These are phyloP conservation scores for Leishmania mexicana DNA, from an alignment of 208 protist species.

Conservation along the genomic window DNA sequence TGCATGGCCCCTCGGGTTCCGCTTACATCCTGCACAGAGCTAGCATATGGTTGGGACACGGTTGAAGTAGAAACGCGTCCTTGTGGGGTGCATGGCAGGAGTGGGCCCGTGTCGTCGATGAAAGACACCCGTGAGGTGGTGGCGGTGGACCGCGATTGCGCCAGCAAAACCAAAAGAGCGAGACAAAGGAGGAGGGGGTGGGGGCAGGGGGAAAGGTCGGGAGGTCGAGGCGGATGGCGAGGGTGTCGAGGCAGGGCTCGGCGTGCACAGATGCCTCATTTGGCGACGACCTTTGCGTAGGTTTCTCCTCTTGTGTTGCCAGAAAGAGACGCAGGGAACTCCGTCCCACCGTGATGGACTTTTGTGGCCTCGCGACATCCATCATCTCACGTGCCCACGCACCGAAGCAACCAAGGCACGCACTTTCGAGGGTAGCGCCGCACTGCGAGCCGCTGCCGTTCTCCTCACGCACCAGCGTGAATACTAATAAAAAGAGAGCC, in stretches of 20 bases:
- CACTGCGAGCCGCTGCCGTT: too few species aligned
- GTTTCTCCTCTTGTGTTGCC: not conserved
- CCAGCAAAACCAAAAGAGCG: not conserved
- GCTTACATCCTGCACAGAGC: not conserved
- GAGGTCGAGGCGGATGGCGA: not conserved
- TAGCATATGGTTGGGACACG: not conserved
- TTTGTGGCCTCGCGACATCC: not conserved
- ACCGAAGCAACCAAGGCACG: not conserved
- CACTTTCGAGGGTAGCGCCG: too few species aligned
- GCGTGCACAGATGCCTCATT: not conserved
- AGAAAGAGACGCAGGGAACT: not conserved
- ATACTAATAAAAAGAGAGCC: not conserved
- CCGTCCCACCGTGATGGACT: not conserved
- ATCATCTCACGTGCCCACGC: not conserved
- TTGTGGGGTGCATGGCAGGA: not conserved
- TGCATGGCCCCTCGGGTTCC: not conserved
- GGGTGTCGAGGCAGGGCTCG: not conserved
- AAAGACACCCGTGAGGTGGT: not conserved
- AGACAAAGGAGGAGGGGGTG: not conserved
- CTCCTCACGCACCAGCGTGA: too few species aligned
- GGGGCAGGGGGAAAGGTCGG: not conserved
- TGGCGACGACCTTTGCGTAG: not conserved
- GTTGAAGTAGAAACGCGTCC: not conserved
- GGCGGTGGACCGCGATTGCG: too few species aligned
- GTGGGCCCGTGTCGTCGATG: not conserved